Base-by-base conservation (phyloP, 2,329 filamentous ascomycete genomes). In the Fusarium sp. region DNA sequence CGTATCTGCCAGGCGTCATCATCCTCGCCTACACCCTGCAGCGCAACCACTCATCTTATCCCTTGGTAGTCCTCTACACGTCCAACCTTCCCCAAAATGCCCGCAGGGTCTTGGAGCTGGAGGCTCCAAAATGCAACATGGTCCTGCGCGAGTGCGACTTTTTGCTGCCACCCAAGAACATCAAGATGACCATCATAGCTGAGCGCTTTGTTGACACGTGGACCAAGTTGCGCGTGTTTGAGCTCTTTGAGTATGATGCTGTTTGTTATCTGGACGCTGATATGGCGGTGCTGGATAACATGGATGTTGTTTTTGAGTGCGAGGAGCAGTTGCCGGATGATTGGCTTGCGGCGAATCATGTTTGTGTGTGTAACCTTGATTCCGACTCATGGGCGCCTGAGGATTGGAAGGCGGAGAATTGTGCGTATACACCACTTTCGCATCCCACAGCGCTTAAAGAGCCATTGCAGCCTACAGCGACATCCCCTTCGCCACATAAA, bases 301-400 rank as follows among this genome's bases (percentile, higher is more conserved):
- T 72, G 69, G 71, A 73, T 32, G 48, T 50, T 7, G 61, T 73
- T 0, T 72, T 73, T 23, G 32, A 64, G 3, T 48, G 42, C 2
- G 69, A 70, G 5, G 40, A 40, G 8, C 46, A 63, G 47, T n/a
- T 73, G 3, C 71, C 71, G 4, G 16, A 56, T 21, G 69, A 68
- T 43, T 73, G 71, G 71, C 41, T 73, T 23, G 69, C 67, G 11
- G 69, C 71, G 11, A 73, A 72, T 45, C 71, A 73, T 20, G 71
- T 69, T 12, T 73, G 71, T 14, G 71, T 72, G 23, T 73, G 71
- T 12, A 73, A 73, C 27, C 69, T 73, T 12, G 71, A 73, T 25
- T 56, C 45, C 0, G 71, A 73, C 5, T 60, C 69, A 1, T 73
- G 71, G 71, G 71, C 71, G 6, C 71, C 69, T 7, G 51, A 69